A percentile compares a stretch with the other conserved stretches of the same genome.
These are phyloP conservation scores for Pleurozium schreberi DNA, from an alignment of 225 moss, liverwort and hornwort genomes.

Conservation along the genomic window DNA sequence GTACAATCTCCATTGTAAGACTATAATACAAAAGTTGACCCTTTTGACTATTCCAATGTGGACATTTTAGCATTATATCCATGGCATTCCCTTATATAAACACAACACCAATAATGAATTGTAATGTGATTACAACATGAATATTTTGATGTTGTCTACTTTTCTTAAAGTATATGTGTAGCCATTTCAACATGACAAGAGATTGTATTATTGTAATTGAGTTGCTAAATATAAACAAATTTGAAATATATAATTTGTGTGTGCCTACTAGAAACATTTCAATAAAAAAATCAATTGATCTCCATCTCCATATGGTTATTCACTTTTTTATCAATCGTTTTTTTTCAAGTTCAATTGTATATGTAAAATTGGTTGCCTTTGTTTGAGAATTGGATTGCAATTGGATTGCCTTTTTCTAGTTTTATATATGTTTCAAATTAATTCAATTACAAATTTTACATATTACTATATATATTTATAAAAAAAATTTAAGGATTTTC, in stretches of 20 bases:
- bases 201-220: neutral
- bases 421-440: neutral
- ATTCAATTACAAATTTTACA: neutral
- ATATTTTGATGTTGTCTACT: neutral
- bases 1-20: neutral
- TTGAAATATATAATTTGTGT: neutral
- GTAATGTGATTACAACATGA: neutral
- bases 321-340: neutral
- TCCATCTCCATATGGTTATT: neutral
- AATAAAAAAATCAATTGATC: neutral
- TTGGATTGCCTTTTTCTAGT: neutral
- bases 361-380: neutral
- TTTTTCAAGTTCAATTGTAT: neutral
- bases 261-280: neutral
- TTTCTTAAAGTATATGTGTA: neutral
- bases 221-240: neutral
- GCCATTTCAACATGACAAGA: neutral
- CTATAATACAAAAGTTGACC: neutral
- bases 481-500: no score
- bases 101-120: neutral
- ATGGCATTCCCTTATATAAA: neutral
- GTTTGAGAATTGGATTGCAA: neutral
- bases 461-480: neutral
- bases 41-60: neutral
- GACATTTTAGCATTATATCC: neutral